Evolutionary conservation across 805 yeast species (phyloP).

Genomic region (Candida endomychidarum): DNA sequence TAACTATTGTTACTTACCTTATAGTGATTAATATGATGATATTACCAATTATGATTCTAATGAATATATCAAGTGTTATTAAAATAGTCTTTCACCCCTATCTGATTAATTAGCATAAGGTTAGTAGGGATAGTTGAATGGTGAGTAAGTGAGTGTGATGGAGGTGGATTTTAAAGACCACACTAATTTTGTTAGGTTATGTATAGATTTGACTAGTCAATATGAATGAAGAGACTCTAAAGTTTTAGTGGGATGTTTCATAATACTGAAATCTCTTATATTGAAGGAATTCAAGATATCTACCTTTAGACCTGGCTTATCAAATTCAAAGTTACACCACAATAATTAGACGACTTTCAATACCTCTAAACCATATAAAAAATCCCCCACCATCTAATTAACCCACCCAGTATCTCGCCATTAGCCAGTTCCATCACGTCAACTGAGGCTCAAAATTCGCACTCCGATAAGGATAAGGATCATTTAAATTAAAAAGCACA

Average conservation of each 20-base stretch:
- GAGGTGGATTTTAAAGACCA: background rate
- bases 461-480: slow-evolving; percentile 9
- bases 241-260: no score
- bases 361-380: no score
- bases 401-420: no score
- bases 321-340: no score
- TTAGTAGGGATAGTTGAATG: slow-evolving; percentile 6
- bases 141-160: background rate
- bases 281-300: background rate
- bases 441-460: slow-evolving; percentile 9
- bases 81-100: slow-evolving; percentile 86
- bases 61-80: slow-evolving; percentile 5
- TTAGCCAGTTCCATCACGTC: no score
- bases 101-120: slow-evolving; percentile 50
- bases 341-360: no score
- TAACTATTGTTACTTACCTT: slow-evolving; percentile 4
- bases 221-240: no score
- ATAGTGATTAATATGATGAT: slow-evolving; percentile 17
- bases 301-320: no score
- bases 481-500: background rate
- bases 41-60: slow-evolving; percentile 3
- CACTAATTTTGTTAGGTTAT: background rate
- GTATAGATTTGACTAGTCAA: no score
- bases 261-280: no score
- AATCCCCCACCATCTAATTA: no score